Conservation (phyloP, 2,329 filamentous ascomycete species). For the Penicillium sp. region DNA sequence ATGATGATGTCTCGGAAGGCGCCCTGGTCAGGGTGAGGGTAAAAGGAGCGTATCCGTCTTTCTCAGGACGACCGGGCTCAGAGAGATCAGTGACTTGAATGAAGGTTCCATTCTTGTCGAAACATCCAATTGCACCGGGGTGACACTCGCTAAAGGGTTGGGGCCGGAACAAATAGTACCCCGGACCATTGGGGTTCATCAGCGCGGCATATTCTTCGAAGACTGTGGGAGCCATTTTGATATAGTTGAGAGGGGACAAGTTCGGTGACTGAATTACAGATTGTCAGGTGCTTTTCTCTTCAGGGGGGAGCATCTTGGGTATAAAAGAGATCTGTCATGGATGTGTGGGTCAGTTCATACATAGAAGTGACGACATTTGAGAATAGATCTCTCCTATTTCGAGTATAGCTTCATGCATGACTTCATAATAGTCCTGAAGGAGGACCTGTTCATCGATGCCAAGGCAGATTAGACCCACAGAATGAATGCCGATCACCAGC, state of each 20-base stretch:
- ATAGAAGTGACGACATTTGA: too few relatives aligned
- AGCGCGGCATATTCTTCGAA: slow-evolving; percentile 10
- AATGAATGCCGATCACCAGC: too few relatives aligned
- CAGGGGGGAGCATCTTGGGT: not conserved
- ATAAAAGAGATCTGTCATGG: not conserved
- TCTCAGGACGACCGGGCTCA: slow-evolving; percentile 3
- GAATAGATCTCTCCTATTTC: too few relatives aligned
- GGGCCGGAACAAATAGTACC: slow-evolving; percentile 11
- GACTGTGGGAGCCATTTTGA: not conserved
- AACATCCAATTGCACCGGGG: slow-evolving; percentile 10
- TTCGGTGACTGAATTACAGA: too few relatives aligned
- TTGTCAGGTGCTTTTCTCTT: not conserved
- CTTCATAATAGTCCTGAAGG: too few relatives aligned
- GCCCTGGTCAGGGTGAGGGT: too few relatives aligned
- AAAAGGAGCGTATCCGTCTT: slow-evolving; percentile 4
- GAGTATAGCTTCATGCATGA: too few relatives aligned
- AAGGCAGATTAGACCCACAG: too few relatives aligned
- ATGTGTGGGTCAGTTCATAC: too few relatives aligned
- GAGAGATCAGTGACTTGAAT: slow-evolving; percentile 12
- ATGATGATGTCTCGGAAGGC: too few relatives aligned
- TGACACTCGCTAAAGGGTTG: slow-evolving; percentile 5
- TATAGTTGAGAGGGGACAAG: too few relatives aligned
- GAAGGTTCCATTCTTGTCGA: slow-evolving; percentile 7
- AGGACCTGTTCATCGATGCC: too few relatives aligned
- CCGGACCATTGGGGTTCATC: slow-evolving; percentile 9